Percentiles rank a stretch among this genome's conserved stretches.
phyloP scores from a whole-genome alignment of 345 rosid species.

The Murraya paniculata region DNA sequence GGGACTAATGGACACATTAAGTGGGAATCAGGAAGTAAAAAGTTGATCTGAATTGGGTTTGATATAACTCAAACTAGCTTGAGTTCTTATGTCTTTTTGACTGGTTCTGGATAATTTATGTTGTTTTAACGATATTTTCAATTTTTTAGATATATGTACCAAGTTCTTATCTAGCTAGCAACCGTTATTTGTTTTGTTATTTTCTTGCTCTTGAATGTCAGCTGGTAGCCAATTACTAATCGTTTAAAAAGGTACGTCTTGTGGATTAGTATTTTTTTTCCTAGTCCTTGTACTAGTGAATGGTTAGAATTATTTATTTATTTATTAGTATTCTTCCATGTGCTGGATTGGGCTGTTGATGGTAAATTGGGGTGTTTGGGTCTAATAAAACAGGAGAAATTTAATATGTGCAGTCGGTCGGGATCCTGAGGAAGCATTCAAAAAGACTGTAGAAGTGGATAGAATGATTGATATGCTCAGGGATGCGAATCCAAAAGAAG shows the following conservation, averaged over 20 bases:
- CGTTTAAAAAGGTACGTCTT: neutral
- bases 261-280: neutral
- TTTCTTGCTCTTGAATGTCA: neutral
- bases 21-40: neutral
- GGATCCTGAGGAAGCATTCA: slow-evolving; percentile 83
- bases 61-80: neutral
- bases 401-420: slow-evolving; percentile 77
- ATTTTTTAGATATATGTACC: neutral
- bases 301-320: neutral
- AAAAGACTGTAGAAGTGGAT: slow-evolving; percentile 86
- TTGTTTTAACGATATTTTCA: neutral
- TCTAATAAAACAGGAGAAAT: slow-evolving; percentile 84
- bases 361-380: slow-evolving; percentile 42
- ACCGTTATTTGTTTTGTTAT: neutral
- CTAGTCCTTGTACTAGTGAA: neutral
- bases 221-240: neutral
- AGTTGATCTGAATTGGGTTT: neutral
- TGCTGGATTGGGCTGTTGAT: slow-evolving; percentile 34
- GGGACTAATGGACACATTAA: neutral
- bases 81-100: neutral
- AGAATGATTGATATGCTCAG: slow-evolving; percentile 67
- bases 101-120: neutral
- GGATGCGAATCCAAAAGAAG: slow-evolving; percentile 76
- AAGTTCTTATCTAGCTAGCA: neutral
- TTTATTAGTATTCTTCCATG: neutral